Evolutionary conservation across 768 basidiomycete species (phyloP), one percentile per base, ranked within the genome.

Genomic region (Rhodosporidiobolus odoratus): DNA sequence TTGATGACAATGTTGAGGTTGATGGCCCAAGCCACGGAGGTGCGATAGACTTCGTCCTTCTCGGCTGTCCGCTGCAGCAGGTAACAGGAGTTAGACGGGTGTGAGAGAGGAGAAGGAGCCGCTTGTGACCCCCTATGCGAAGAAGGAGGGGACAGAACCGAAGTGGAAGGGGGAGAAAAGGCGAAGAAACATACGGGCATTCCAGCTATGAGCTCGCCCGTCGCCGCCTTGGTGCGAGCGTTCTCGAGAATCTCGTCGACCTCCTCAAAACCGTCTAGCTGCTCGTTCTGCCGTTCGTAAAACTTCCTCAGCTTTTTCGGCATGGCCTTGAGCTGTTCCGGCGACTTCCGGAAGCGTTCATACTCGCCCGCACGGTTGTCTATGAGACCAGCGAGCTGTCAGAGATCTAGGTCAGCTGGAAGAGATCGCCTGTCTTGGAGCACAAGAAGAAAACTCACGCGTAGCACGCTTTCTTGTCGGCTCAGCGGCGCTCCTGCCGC

Each of bases 1-100:
- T 82, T 82, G 65, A 77, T 53, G 37, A 45, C 34, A 45, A 76
- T 66, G 71, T 77, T 78, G 65, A 76, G 48, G 62, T 77, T 75
- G 69, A 78, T 72, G 7, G 74, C 76, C 43, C 43, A n/a, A n/a
- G n/a, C n/a, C n/a, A n/a, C n/a, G n/a, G n/a, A n/a, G n/a, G n/a
- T n/a, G n/a, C n/a, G n/a, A n/a, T n/a, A n/a, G n/a, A n/a, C n/a
- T n/a, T n/a, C n/a, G n/a, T n/a, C n/a, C n/a, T n/a, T n/a, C n/a
- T n/a, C n/a, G n/a, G n/a, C n/a, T n/a, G n/a, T n/a, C n/a, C n/a
- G n/a, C n/a, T n/a, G n/a, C n/a, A n/a, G n/a, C n/a, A n/a, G n/a
- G n/a, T n/a, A n/a, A n/a, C n/a, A n/a, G n/a, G n/a, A n/a, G n/a
- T n/a, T n/a, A n/a, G n/a, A n/a, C n/a, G n/a, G n/a, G n/a, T n/a